Evolutionary conservation across 495 filamentous ascomycete species (phyloP), one percentile per base, ranked within the genome.

Genomic region (Trypethelium eluteriae): DNA sequence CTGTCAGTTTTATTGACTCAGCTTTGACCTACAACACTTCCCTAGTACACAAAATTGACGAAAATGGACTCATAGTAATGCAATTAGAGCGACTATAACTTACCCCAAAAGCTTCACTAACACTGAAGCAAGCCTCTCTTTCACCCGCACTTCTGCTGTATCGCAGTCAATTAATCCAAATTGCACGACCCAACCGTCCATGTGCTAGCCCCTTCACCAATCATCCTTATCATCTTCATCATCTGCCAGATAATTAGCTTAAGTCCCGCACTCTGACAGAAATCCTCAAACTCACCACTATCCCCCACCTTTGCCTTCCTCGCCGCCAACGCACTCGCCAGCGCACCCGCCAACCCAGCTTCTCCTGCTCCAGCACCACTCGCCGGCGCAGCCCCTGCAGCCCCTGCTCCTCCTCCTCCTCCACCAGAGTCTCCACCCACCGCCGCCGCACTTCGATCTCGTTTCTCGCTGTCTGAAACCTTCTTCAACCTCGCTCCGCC

Each of bases 281-380:
- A 68, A 62, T 35, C 38, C 12, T 4, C 50, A 59, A 62, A 88
- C 91, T 84, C 88, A 97, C 92, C 92, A 80, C 90, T 94, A 73
- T 86, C 84, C 75, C 89, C 88, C 73, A 96, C 92, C 81, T 92
- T 93, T 78, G 89, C 83, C 79, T 96, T 96, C 78, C 92, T 80
- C 78, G 85, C 86, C 66, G 90, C 89, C 67, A 97, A 78, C 63
- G 91, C 92, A 76, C 87, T 88, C 32, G 90, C 90, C 82, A 97
- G 82, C 18, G 87, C 85, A 61, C 88, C 89, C 36, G 90, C 90
- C 83, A 97, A 81, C 3, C 87, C 85, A 66, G 85, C 89, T 38
- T 82, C 85, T 12, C 76, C 81, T 2, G 73, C 81, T 39, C 73
- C 81, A 59, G 25, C 36, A 3, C 25, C 53, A 41, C 53, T 36